Base-by-base conservation (phyloP, 495 filamentous ascomycete genomes). In the Evernia prunastri region DNA sequence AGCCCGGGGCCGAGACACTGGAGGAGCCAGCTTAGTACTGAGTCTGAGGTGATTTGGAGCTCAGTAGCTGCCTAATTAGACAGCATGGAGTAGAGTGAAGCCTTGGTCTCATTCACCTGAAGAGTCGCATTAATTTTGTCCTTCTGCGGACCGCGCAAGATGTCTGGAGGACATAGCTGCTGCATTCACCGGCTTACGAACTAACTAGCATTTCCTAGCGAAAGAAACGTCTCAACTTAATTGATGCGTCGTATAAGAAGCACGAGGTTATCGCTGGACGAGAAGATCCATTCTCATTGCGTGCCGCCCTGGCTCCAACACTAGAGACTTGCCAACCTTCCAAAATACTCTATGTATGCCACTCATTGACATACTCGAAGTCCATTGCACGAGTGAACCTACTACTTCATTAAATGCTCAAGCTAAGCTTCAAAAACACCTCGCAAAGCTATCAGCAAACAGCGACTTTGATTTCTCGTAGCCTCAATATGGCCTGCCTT, bases 21-120 rank as follows among this genome's bases (percentile, higher is more conserved):
- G 63, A 69, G 70, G 69, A 69, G 69, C 69, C 69, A 71, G 61
- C 39, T 67, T 71, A 40, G 59, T 54, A 33, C 35, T 17, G 29
- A 53, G 23, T 20, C 33, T 66, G 20, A 1, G 20, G 51, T 23
- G 36, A 42, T 39, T 33, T 23, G 42, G 7, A 45, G 27, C 25
- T 60, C 58, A 23, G 17, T 13, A 31, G n/a, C 23, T 53, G 42
- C 36, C 49, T 15, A 59, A 36, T 6, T 25, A 29, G 39, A 56
- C 60, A 45, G 18, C 37, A 27, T 23, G n/a, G n/a, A 53, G 11
- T 12, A n/a, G 3, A 31, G 12, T 53, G 27, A 17, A 53, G 49
- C 15, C 27, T 7, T 15, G 27, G 15, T 53, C 40, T 49, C 11
- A 27, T 49, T 1, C 27, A 27, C 23, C 25, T 31, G 27, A 31